Conservation (phyloP, 2,329 filamentous ascomycete genomes). For the Bretziella fagacearum region DNA sequence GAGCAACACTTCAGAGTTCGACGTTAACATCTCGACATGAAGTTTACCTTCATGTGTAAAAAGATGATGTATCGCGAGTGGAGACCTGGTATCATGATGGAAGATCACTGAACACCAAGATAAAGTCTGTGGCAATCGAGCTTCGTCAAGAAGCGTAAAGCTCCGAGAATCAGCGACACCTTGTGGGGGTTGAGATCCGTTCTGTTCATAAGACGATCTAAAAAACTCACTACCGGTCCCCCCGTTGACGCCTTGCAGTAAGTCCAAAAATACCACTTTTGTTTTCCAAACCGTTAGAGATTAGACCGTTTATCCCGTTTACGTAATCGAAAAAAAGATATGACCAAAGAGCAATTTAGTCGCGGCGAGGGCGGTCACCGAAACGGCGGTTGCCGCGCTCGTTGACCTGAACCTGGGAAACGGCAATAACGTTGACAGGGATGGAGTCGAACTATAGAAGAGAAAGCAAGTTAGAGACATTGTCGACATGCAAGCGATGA, state of each 20-base stretch:
- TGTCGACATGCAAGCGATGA: neutral
- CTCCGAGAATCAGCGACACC: slow-evolving; percentile 77
- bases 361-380: slow-evolving; percentile 41
- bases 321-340: slow-evolving; percentile 10
- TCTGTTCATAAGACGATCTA: slow-evolving; percentile 40
- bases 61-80: neutral
- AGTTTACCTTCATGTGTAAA: slow-evolving; percentile 1
- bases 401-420: slow-evolving; percentile 70
- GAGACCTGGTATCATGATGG: slow-evolving; percentile 3
- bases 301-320: slow-evolving; percentile 19
- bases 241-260: slow-evolving; percentile 37
- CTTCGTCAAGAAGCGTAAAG: slow-evolving; percentile 45
- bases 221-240: slow-evolving; percentile 35
- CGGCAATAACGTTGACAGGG: slow-evolving; percentile 85
- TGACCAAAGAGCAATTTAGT: slow-evolving; percentile 22
- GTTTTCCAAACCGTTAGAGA: slow-evolving; percentile 10
- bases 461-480: slow-evolving; percentile 17
- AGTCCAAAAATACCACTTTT: slow-evolving; percentile 20
- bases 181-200: slow-evolving; percentile 44
- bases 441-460: slow-evolving; percentile 75
- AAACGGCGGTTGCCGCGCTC: slow-evolving; percentile 68
- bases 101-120: neutral
- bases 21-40: neutral
- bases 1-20: neutral
- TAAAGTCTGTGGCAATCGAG: slow-evolving; percentile 90